Conservation (phyloP, 2,329 filamentous ascomycete genomes). For the Monilinia laxa region DNA sequence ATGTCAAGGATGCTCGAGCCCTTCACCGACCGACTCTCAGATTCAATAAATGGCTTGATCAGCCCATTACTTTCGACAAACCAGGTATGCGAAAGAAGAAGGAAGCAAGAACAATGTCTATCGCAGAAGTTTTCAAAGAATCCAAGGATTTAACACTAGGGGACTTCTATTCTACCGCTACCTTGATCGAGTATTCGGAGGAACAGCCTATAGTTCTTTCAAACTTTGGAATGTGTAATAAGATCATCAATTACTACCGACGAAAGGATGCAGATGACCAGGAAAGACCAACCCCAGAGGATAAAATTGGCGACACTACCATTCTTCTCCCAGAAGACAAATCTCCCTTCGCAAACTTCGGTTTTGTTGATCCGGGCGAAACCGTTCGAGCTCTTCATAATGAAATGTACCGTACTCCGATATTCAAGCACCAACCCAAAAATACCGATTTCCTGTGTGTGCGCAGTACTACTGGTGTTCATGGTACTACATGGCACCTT, state of each 20-base stretch:
- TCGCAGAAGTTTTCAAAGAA: conserved; percentile 73
- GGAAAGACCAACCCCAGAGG: conserved; percentile 44
- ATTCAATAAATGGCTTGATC: conserved; percentile 66
- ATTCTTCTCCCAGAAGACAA: conserved; percentile 90
- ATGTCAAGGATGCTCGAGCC: conserved; percentile 68
- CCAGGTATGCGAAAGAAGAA: conserved; percentile 77
- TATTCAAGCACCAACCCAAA: conserved; percentile 82
- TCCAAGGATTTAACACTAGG: conserved; percentile 82
- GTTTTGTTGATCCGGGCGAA: conserved; percentile 87
- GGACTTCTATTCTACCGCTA: conserved; percentile 77
- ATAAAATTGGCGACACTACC: conserved; percentile 83
- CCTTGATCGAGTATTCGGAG: conserved; percentile 94
- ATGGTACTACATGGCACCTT: conserved; percentile 78
- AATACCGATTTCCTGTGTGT: conserved; percentile 83
- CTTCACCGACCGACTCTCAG: conserved; percentile 81
- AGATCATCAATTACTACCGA: conserved; percentile 94
- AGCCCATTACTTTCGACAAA: conserved; percentile 70
- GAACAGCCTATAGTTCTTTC: conserved; percentile 88
- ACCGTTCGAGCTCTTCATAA: conserved; percentile 90
- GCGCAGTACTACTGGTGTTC: conserved; percentile 73
- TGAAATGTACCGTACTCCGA: conserved; percentile 88
- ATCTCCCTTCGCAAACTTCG: conserved; percentile 93
- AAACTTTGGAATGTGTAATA: conserved; percentile 96
- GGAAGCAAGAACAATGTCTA: conserved; percentile 74
- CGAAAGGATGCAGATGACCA: conserved; percentile 67